Percentiles rank a stretch among this genome's conserved stretches.
Conservation (phyloP, 1,284 basidiomycete genomes). For the Pseudozyma thailandica region DNA sequence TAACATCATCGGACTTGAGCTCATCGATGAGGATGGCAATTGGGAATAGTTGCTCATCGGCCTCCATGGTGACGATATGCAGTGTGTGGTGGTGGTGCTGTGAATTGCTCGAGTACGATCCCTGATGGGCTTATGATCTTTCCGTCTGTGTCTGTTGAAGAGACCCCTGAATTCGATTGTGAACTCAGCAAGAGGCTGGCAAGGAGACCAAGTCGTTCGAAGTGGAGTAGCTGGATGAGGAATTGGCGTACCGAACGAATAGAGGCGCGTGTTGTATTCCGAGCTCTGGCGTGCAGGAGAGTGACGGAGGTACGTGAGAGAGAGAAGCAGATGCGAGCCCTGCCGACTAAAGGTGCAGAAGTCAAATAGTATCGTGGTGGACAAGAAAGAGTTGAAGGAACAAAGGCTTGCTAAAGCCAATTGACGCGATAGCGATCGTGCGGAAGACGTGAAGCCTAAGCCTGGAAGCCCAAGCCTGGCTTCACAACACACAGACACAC, state of each 20-base stretch:
- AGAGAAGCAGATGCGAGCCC: background rate
- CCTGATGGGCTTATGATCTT: too few relatives aligned
- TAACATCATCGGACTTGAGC: conserved; percentile 83
- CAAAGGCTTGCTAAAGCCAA: background rate
- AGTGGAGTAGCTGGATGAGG: conserved; percentile 2
- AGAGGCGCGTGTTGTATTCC: background rate
- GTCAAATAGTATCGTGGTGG: background rate
- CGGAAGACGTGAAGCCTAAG: background rate
- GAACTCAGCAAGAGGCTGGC: conserved; percentile 6
- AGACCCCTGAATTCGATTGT: too few relatives aligned
- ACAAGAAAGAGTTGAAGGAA: background rate
- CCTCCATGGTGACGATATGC: conserved; percentile 52
- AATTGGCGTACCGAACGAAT: background rate
- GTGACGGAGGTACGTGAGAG: background rate
- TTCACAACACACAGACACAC: background rate
- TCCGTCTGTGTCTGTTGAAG: too few relatives aligned
- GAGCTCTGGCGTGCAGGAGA: background rate
- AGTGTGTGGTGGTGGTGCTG: background rate
- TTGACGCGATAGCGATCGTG: conserved; percentile 1
- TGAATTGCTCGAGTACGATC: too few relatives aligned
- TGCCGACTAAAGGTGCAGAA: background rate
- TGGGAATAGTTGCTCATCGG: conserved; percentile 67
- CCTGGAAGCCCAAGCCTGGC: too few relatives aligned
- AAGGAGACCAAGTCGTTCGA: background rate
- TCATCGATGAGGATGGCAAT: conserved; percentile 85